Evolutionary conservation across 345 rosid genomes (phyloP).

Genomic region (Cardamine resedifolia): DNA sequence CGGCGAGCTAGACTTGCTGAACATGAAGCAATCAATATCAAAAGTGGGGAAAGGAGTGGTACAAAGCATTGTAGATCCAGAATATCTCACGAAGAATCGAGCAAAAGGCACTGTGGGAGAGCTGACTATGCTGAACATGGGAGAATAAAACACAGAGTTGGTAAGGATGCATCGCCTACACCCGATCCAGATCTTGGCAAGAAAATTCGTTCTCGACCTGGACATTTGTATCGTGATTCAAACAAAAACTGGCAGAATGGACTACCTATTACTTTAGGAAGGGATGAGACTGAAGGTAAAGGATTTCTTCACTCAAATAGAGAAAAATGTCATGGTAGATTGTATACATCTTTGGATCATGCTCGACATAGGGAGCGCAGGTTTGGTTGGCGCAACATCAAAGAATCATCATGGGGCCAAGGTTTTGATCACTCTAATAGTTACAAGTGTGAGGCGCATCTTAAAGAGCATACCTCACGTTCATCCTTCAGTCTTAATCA

Average conservation of each 20-base stretch:
- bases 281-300: conserved; percentile 22
- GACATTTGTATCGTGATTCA: conserved; percentile 27
- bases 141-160: conserved; percentile 19
- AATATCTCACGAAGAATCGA: conserved; percentile 25
- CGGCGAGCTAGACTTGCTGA: conserved; percentile 35
- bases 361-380: conserved; percentile 36
- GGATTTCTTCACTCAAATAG: conserved; percentile 30
- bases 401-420: conserved; percentile 33
- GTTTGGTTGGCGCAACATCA: conserved; percentile 30
- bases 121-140: conserved; percentile 22
- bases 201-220: conserved; percentile 18
- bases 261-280: background rate
- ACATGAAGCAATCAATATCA: conserved; percentile 24
- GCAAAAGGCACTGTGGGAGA: conserved; percentile 35
- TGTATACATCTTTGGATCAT: conserved; percentile 32
- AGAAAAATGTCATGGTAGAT: conserved; percentile 29
- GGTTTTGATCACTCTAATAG: conserved; percentile 29
- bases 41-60: conserved; percentile 28
- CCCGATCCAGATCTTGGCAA: conserved; percentile 28
- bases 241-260: conserved; percentile 22
- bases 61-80: conserved; percentile 23
- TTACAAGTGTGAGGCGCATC: conserved; percentile 35
- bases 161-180: conserved; percentile 30
- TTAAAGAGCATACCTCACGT: conserved; percentile 26
- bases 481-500: conserved; percentile 21